Evolutionary conservation across 176 grass and related monocot species (phyloP).

Genomic region (Thinopyrum elongatum): DNA sequence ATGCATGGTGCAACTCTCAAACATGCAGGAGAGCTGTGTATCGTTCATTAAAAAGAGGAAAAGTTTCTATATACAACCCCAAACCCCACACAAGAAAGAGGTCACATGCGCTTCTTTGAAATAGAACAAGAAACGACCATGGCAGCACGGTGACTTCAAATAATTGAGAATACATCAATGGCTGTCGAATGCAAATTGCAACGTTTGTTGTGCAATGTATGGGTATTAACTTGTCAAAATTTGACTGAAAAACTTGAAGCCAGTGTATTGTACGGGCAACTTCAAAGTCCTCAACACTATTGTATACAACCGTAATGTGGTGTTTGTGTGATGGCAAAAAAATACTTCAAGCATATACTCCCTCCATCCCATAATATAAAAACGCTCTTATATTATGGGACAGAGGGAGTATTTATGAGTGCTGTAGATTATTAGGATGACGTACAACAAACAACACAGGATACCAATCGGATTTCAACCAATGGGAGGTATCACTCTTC

Average conservation of each 20-base stretch:
- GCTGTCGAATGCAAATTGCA: background rate
- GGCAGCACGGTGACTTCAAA: background rate
- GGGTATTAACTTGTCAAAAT: background rate
- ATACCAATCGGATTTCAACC: background rate
- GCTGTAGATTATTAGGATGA: background rate
- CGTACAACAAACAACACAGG: background rate
- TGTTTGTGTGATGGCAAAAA: background rate
- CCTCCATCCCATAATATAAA: background rate
- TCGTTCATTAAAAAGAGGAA: background rate
- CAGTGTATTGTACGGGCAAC: background rate
- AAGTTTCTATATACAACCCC: background rate
- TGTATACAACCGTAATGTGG: background rate
- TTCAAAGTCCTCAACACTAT: background rate
- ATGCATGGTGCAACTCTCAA: background rate
- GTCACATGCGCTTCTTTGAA: background rate
- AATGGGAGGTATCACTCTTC: background rate
- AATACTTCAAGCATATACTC: background rate
- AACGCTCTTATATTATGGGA: no score
- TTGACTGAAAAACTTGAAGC: background rate
- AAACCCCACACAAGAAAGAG: background rate
- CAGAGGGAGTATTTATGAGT: background rate
- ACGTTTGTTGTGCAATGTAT: background rate
- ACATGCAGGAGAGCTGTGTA: background rate
- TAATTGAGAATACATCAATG: background rate
- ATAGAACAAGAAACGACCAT: background rate